Percentiles rank a stretch among this genome's conserved stretches.
These are phyloP conservation scores for Neurospora crassa DNA, from an alignment of 2,329 filamentous ascomycete species.

Conservation along the genomic window DNA sequence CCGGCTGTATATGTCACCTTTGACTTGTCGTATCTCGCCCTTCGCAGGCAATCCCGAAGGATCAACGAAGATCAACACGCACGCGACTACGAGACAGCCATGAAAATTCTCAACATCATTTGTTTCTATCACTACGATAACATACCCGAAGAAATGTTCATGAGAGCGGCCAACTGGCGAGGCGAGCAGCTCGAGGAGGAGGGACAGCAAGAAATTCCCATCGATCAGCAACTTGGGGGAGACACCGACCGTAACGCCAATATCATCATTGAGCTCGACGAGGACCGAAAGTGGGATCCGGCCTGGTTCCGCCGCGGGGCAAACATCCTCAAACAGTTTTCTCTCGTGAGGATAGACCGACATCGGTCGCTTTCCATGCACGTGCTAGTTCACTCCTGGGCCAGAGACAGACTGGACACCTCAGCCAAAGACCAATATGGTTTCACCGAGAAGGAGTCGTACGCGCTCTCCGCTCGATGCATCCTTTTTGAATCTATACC, in stretches of 20 bases:
- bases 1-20: too few relatives aligned
- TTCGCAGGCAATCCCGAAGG: too few relatives aligned
- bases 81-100: too few relatives aligned
- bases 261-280: neutral
- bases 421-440: too few relatives aligned
- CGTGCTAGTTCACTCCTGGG: slow-evolving; percentile 18
- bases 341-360: slow-evolving; percentile 12
- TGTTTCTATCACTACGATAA: slow-evolving; percentile 22
- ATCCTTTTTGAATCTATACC: slow-evolving; percentile 6
- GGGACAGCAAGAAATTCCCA: neutral
- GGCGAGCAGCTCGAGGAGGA: neutral
- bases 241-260: slow-evolving; percentile 7
- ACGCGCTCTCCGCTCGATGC: neutral
- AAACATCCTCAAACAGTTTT: slow-evolving; percentile 9
- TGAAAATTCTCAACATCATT: slow-evolving; percentile 17
- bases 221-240: neutral
- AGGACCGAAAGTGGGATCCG: slow-evolving; percentile 5
- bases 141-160: slow-evolving; percentile 11
- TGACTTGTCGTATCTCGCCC: too few relatives aligned
- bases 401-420: slow-evolving; percentile 3
- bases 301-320: neutral
- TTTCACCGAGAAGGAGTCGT: neutral
- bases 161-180: slow-evolving; percentile 6
- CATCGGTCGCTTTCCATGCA: slow-evolving; percentile 16
- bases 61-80: too few relatives aligned